Conservation (phyloP, 257 asterid genomes). For the Nicotiana noctiflora region DNA sequence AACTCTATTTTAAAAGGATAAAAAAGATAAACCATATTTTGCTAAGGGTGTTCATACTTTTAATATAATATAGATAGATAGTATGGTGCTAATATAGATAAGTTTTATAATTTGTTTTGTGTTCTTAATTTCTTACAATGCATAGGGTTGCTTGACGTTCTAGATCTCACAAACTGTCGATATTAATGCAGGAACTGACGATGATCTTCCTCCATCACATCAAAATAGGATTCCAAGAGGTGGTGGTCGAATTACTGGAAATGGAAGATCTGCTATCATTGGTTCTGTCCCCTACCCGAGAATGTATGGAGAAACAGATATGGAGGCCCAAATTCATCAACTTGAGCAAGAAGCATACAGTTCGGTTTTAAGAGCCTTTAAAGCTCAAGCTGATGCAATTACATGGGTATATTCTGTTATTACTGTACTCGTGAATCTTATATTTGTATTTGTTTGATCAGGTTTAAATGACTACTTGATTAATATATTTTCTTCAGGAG, state of each 20-base stretch:
- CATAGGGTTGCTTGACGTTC: neutral
- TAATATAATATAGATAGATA: neutral
- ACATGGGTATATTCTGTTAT: conserved; percentile 58
- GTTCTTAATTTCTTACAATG: neutral
- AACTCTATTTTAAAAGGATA: too few species aligned
- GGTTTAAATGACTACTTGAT: conserved; percentile 24
- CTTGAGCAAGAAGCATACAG: conserved; percentile 91
- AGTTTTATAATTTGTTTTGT: neutral
- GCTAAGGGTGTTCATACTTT: too few species aligned
- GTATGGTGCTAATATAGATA: neutral
- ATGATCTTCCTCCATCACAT: conserved; percentile 92
- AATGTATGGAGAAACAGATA: conserved; percentile 50
- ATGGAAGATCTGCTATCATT: conserved; percentile 68
- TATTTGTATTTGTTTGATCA: conserved; percentile 22
- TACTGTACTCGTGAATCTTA: conserved; percentile 17
- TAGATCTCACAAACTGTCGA: neutral
- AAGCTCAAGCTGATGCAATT: conserved; percentile 92
- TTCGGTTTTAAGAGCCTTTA: conserved; percentile 85
- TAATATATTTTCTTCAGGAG: conserved; percentile 55
- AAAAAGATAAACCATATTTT: too few species aligned
- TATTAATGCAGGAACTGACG: conserved; percentile 73
- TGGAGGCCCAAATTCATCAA: conserved; percentile 82
- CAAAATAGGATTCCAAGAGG: conserved; percentile 90
- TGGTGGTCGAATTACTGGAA: conserved; percentile 68
- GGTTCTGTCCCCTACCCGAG: conserved; percentile 50